phyloP scores from a whole-genome alignment of 2,329 filamentous ascomycete genomes.

The Penicillium concentricum region DNA sequence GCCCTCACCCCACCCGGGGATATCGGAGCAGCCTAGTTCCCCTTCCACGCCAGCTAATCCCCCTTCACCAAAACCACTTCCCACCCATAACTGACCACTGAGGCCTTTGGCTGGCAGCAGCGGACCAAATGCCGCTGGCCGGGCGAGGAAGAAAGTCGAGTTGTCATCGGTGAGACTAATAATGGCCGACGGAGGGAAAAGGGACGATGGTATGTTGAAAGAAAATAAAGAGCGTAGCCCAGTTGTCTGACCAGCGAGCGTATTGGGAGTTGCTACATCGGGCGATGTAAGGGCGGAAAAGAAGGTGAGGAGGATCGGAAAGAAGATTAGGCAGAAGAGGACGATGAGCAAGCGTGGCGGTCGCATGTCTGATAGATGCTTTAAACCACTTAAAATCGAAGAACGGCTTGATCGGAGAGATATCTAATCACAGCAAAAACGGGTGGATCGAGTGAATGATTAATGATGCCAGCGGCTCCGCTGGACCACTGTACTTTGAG shows the following conservation, averaged over 20 bases:
- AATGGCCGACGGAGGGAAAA: conserved; percentile 92
- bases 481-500: conserved; percentile 21
- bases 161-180: conserved; percentile 98
- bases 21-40: conserved; percentile 92
- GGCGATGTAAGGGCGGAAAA: conserved; percentile 46
- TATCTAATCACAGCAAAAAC: background rate
- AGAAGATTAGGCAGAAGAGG: conserved; percentile 48
- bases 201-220: conserved; percentile 73
- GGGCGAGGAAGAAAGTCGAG: conserved; percentile 90
- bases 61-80: conserved; percentile 81
- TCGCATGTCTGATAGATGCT: conserved; percentile 40
- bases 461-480: conserved; percentile 14
- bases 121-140: conserved; percentile 91
- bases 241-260: conserved; percentile 42
- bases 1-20: conserved; percentile 78
- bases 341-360: conserved; percentile 49
- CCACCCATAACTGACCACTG: conserved; percentile 89
- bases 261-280: conserved; percentile 37
- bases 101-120: conserved; percentile 71
- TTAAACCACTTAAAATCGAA: background rate
- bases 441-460: conserved; percentile 12
- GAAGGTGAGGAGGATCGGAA: conserved; percentile 49
- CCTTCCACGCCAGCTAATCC: conserved; percentile 62
- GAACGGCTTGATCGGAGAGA: background rate
- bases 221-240: conserved; percentile 63